Percentiles rank a stretch among this genome's conserved stretches.
These are phyloP conservation scores for Cornus florida DNA, from an alignment of 148 eudicot species.

Conservation along the genomic window DNA sequence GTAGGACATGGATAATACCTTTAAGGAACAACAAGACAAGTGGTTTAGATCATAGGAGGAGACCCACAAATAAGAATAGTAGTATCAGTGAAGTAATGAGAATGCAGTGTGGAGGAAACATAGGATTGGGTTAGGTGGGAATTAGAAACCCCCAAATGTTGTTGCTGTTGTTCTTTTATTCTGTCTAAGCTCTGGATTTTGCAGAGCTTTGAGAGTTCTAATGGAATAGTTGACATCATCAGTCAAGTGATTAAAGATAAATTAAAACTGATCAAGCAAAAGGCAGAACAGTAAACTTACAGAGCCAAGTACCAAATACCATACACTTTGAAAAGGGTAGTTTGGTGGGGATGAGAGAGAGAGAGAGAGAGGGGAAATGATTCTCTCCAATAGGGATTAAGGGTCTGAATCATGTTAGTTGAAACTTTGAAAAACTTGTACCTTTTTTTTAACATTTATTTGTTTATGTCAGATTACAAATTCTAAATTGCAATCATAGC, in stretches of 20 bases:
- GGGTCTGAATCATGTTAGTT: background rate
- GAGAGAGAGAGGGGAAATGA: background rate
- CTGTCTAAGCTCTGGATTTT: conserved; percentile 17
- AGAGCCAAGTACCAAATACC: background rate
- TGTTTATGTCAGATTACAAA: background rate
- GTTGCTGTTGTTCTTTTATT: conserved; percentile 28
- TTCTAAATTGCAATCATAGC: background rate
- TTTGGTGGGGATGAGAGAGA: conserved; percentile 17
- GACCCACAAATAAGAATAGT: conserved; percentile 29
- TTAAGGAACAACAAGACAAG: conserved; percentile 10
- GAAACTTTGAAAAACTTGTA: conserved; percentile 8
- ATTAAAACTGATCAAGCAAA: conserved; percentile 11
- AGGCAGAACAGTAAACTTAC: background rate
- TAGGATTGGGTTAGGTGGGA: conserved; percentile 14
- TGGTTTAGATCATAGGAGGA: conserved; percentile 10
- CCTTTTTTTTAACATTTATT: background rate
- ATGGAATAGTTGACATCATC: conserved; percentile 25
- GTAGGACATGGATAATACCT: conserved; percentile 19
- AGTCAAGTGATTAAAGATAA: conserved; percentile 6
- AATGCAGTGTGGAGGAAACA: conserved; percentile 14
- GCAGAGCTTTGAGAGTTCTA: conserved; percentile 14
- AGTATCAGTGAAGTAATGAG: conserved; percentile 24
- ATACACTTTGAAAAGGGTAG: background rate
- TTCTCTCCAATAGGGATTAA: background rate
- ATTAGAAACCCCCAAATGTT: background rate